These are phyloP conservation scores for Naumovozyma baii DNA, from an alignment of 805 yeast species.

Conservation along the genomic window DNA sequence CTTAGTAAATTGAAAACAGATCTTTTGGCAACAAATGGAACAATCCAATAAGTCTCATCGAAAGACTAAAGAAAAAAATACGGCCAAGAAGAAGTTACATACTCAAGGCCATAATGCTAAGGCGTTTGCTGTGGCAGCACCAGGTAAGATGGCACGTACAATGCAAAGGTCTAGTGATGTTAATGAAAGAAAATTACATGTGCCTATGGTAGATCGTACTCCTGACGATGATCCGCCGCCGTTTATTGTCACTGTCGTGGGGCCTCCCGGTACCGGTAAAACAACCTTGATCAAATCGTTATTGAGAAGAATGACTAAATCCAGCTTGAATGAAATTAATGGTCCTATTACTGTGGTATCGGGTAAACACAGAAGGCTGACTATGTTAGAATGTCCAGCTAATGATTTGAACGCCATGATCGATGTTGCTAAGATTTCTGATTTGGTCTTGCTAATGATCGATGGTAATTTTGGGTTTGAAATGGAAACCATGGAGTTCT, in stretches of 20 bases:
- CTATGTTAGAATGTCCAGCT: conserved; percentile 78
- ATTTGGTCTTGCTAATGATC: conserved; percentile 74
- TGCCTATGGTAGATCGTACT: conserved; percentile 94
- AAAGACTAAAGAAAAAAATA: conserved; percentile 41
- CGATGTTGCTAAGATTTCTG: conserved; percentile 92
- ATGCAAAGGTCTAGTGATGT: conserved; percentile 79
- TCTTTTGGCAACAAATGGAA: too few species aligned
- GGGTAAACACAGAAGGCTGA: conserved; percentile 85
- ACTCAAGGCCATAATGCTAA: conserved; percentile 78
- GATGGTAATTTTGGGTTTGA: conserved; percentile 98
- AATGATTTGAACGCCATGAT: conserved; percentile 93
- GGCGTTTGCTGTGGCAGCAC: conserved; percentile 76
- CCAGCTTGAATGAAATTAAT: conserved; percentile 72
- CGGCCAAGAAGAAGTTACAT: conserved; percentile 81
- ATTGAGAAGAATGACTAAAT: conserved; percentile 79
- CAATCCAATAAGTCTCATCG: conserved; percentile 82
- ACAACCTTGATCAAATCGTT: conserved; percentile 85
- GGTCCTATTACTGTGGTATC: conserved; percentile 97
- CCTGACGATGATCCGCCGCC: conserved; percentile 99
- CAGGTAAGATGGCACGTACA: conserved; percentile 74
- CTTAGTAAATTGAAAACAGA: too few species aligned
- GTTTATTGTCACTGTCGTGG: conserved; percentile 89
- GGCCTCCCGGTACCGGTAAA: conserved; percentile 98
- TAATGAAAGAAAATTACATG: conserved; percentile 77
- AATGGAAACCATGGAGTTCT: conserved; percentile 99